Evolutionary conservation across 225 moss, liverwort and hornwort genomes (phyloP), one percentile per base, ranked within the genome.

Genomic region (Pseudisothecium myosuroides): DNA sequence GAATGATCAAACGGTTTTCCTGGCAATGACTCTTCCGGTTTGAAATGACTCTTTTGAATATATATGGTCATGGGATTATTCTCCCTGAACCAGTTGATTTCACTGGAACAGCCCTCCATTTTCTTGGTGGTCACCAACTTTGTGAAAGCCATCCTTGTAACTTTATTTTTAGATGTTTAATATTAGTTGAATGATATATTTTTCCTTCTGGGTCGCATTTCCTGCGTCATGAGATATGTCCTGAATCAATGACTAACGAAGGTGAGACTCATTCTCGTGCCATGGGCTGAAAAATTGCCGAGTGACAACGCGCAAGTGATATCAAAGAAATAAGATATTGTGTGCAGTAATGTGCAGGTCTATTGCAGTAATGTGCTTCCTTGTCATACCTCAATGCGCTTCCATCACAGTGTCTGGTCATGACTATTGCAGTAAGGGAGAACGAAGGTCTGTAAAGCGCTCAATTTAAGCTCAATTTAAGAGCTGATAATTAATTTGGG

Each of bases 1-100:
- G 86, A 91, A 93, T 76, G 80, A 91, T 86, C 91, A 82, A 93
- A 91, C 69, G 88, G 81, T 88, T 88, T 86, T 88, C 86, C 88
- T 88, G 74, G 90, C 93, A 88, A 67, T 50, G 88, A 86, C 88
- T 93, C 91, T 80, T 62, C 55, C 76, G 87, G 83, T 85, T 89
- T 82, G 78, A 86, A 85, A 73, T 88, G 83, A 83, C 80, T 83
- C 52, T 87, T 87, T 81, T 55, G 86, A 80, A 85, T 88, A 72
- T 68, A 76, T 82, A 50, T 87, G 92, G 84, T 87, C 67, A 84
- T 87, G 89, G 87, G 84, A 87, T 87, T 87, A 54, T 87, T 76
- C 62, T 87, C 87, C 85, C 77, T 80, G 58, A 87, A 84, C 89
- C 84, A 84, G 66, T 75, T 72, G 86, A 87, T 76, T 81, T 66